Evolutionary conservation across 2,329 filamentous ascomycete species (phyloP).

Genomic region (Pyrenochaeta sp.): DNA sequence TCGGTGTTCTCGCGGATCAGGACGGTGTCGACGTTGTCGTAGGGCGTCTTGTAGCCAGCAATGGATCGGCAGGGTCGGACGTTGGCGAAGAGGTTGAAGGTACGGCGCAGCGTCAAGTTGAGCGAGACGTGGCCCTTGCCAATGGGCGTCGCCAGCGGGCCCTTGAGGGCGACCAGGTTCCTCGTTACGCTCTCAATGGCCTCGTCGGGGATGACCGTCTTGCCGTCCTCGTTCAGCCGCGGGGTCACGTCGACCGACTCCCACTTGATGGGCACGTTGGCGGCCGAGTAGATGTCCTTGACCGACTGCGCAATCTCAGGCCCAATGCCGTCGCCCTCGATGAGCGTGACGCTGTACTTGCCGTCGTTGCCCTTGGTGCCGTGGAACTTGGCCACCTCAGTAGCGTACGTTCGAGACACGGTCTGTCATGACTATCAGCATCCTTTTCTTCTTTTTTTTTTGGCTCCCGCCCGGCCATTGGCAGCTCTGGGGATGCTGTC

Average conservation of each 20-base stretch:
- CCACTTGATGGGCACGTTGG: slow-evolving; percentile 96
- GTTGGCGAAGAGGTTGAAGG: slow-evolving; percentile 99
- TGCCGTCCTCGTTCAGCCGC: slow-evolving; percentile 90
- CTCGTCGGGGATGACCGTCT: slow-evolving; percentile 90
- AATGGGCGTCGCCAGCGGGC: slow-evolving; percentile 95
- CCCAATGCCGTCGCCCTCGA: slow-evolving; percentile 98
- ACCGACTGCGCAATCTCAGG: slow-evolving; percentile 97
- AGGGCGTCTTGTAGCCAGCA: slow-evolving; percentile 96
- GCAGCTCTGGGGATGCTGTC: slow-evolving; percentile 3
- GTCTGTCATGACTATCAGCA: slow-evolving; percentile 25
- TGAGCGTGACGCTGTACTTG: slow-evolving; percentile 94
- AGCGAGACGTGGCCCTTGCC: slow-evolving; percentile 99
- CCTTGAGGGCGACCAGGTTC: slow-evolving; percentile 98
- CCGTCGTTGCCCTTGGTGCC: slow-evolving; percentile 89
- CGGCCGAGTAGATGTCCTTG: slow-evolving; percentile 97
- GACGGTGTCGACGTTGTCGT: slow-evolving; percentile 95
- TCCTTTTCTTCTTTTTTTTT: not conserved
- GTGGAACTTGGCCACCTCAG: slow-evolving; percentile 85
- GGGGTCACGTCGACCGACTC: slow-evolving; percentile 97
- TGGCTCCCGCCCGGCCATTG: not conserved
- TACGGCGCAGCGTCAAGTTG: slow-evolving; percentile 97
- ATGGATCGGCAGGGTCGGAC: slow-evolving; percentile 97
- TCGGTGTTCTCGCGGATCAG: slow-evolving; percentile 99
- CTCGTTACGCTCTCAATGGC: slow-evolving; percentile 92
- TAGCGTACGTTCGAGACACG: slow-evolving; percentile 64